Percentiles rank a stretch among this genome's conserved stretches.
Conservation (phyloP, 1,139 yeast species). For the Groenewaldozyma sp. region DNA sequence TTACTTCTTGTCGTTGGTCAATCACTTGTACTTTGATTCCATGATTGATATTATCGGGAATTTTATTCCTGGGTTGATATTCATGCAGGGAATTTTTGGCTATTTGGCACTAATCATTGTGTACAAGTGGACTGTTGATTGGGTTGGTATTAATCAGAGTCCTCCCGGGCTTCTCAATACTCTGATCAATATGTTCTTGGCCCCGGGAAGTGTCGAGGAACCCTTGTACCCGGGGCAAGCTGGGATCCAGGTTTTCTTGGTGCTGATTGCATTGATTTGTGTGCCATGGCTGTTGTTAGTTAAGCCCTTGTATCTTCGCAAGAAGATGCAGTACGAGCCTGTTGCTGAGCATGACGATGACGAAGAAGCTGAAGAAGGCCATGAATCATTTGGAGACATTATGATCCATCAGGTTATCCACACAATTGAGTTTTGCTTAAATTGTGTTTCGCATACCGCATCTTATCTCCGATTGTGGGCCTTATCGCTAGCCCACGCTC, state of each 20-base stretch:
- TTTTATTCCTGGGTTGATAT: conserved; percentile 84
- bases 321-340: conserved; percentile 30
- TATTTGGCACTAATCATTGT: conserved; percentile 74
- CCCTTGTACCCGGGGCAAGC: conserved; percentile 79
- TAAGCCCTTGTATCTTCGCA: conserved; percentile 72
- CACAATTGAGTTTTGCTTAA: conserved; percentile 95
- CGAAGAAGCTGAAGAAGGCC: conserved; percentile 29
- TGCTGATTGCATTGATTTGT: conserved; percentile 73
- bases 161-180: conserved; percentile 93
- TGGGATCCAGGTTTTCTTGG: conserved; percentile 62
- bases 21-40: conserved; percentile 63
- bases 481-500: conserved; percentile 92
- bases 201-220: conserved; percentile 86
- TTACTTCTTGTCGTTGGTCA: conserved; percentile 72
- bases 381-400: conserved; percentile 73
- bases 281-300: conserved; percentile 88
- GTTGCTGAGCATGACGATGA: conserved; percentile 19
- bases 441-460: conserved; percentile 97
- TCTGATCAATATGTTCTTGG: conserved; percentile 90
- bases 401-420: conserved; percentile 97
- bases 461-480: conserved; percentile 97
- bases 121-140: conserved; percentile 91
- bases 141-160: conserved; percentile 64
- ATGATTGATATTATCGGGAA: conserved; percentile 84
- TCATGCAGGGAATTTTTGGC: conserved; percentile 95